Conservation (phyloP, 495 filamentous ascomycete genomes). For the Hypoxylon fuscum region DNA sequence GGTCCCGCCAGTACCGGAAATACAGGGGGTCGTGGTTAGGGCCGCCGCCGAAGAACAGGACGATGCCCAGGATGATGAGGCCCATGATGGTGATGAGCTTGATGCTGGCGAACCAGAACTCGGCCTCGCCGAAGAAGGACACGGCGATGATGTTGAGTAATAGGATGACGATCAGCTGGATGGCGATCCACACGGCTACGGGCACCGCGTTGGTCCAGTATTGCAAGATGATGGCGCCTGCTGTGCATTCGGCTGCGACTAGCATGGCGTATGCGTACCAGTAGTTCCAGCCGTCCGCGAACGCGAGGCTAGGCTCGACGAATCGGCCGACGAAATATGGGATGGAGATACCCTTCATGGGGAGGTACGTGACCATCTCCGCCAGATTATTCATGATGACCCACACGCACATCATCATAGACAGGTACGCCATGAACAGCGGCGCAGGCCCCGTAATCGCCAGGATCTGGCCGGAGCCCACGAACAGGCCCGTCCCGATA, state of each 20-base stretch:
- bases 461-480: slow-evolving; percentile 60
- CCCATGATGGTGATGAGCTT: slow-evolving; percentile 76
- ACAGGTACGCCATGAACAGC: slow-evolving; percentile 63
- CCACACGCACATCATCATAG: slow-evolving; percentile 48
- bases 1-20: slow-evolving; percentile 73
- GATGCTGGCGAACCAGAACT: slow-evolving; percentile 71
- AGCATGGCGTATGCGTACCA: slow-evolving; percentile 62
- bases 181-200: slow-evolving; percentile 68
- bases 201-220: slow-evolving; percentile 64
- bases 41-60: slow-evolving; percentile 73
- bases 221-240: slow-evolving; percentile 61
- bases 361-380: slow-evolving; percentile 69
- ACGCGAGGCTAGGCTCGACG: slow-evolving; percentile 78
- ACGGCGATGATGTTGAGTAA: slow-evolving; percentile 59
- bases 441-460: slow-evolving; percentile 57
- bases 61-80: slow-evolving; percentile 76
- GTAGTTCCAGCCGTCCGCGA: slow-evolving; percentile 84
- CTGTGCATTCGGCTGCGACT: slow-evolving; percentile 59
- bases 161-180: slow-evolving; percentile 56
- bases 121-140: slow-evolving; percentile 68
- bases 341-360: slow-evolving; percentile 64
- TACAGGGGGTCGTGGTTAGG: slow-evolving; percentile 64
- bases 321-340: slow-evolving; percentile 76
- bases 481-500: slow-evolving; percentile 72
- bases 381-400: slow-evolving; percentile 58